Conservation (phyloP, 768 basidiomycete species). For the Auriscalpium microsporum region DNA sequence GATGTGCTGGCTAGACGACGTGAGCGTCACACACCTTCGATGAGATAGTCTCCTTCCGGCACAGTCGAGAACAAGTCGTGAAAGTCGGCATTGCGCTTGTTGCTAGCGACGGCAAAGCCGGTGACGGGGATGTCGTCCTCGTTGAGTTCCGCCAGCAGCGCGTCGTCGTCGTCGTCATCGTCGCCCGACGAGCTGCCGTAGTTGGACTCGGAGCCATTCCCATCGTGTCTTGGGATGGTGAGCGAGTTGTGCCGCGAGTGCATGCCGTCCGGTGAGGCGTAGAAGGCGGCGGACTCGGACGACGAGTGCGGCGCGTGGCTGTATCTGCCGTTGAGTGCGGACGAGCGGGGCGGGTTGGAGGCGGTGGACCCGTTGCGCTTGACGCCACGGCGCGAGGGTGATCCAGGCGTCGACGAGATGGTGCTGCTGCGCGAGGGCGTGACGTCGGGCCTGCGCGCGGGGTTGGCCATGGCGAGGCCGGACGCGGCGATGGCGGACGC, state of each 20-base stretch:
- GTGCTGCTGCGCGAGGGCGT: constrained; percentile 10
- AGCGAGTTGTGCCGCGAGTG: constrained; percentile 20
- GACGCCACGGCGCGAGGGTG: neutral
- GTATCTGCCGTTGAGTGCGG: constrained; percentile 5
- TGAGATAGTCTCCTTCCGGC: constrained; percentile 94
- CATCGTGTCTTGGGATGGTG: constrained; percentile 16
- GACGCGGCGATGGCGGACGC: constrained; percentile 61
- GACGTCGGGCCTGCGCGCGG: constrained; percentile 28
- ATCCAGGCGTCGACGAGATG: constrained; percentile 1
- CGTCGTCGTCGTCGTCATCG: constrained; percentile 20
- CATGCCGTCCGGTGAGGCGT: constrained; percentile 8
- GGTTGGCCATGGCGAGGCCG: constrained; percentile 57
- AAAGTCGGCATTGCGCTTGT: constrained; percentile 90
- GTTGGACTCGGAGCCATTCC: constrained; percentile 14
- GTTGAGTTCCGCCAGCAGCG: constrained; percentile 30
- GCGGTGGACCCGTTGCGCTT: neutral
- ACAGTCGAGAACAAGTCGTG: constrained; percentile 86
- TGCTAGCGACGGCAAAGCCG: constrained; percentile 95
- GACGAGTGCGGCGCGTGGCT: constrained; percentile 8
- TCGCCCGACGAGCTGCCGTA: constrained; percentile 7
- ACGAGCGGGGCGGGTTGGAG: constrained; percentile 3
- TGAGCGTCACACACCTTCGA: constrained; percentile 64
- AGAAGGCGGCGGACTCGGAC: constrained; percentile 9
- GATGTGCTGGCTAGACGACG: constrained; percentile 1
- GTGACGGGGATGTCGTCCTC: constrained; percentile 84